Base-by-base conservation (phyloP, 2,329 filamentous ascomycete genomes). In the Ceratocystis eucalypticola region DNA sequence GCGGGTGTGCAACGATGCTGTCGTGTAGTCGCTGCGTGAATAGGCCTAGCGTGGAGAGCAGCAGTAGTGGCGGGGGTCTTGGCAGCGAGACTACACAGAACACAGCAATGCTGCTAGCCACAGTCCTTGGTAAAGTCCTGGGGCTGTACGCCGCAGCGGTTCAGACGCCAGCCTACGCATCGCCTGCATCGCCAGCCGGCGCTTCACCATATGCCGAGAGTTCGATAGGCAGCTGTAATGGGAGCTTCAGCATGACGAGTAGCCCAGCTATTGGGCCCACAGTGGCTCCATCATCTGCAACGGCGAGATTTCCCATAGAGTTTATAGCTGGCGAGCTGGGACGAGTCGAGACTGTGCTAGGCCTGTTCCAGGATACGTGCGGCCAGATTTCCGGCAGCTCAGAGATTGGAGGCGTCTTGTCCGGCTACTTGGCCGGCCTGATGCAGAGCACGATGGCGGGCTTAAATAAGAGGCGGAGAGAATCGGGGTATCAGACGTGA, bases 91-190 rank as follows among this genome's bases (percentile, higher is more conserved):
- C 55, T 59, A 76, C 74, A 2, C 76, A 79, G 61, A 80, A 79
- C 1, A 74, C 76, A 0, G 76, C 76, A 4, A 81, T 80, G 79
- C 74, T 82, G 0, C 74, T 81, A n/a, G 78, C 77, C 0, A 80
- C 79, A 0, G 73, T 81, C 22, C 76, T 82, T 20, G 76, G 76
- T 62, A 79, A 80, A 70, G 77, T 80, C 0, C 10, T 65, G 44
- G 55, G 45, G 22, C 15, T 65, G n/a, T 65, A 65, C 44, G 45
- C 44, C 8, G 22, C 41, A 30, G n/a, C 44, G 41, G 44, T 25
- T 25, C 44, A 53, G 15, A 59, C 22, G 22, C 50, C 28, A 28
- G 46, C 28, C 25, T 37, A 61, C 30, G 10, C 61, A n/a, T 33
- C 61, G 12, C 61, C 61, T n/a, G 50, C 61, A 37, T 63, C 61